A percentile compares a stretch with the other conserved stretches of the same genome.
Conservation (phyloP, 2,329 filamentous ascomycete genomes). For the Phyllosticta capitalensis region DNA sequence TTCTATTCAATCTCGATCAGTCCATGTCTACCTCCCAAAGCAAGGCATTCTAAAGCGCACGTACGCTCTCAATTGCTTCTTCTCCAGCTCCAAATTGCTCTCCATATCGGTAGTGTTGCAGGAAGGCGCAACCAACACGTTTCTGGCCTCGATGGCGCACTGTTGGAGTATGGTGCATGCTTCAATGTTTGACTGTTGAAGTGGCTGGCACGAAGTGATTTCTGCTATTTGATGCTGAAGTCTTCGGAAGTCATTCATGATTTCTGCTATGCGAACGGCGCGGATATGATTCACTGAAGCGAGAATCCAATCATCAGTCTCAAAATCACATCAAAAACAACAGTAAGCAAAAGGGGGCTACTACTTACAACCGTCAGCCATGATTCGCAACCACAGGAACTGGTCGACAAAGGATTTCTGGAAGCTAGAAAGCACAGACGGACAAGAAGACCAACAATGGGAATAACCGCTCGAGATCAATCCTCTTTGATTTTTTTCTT, state of each 20-base stretch:
- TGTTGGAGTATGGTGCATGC: conserved; percentile 50
- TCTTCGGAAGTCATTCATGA: conserved; percentile 56
- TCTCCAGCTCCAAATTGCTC: conserved; percentile 45
- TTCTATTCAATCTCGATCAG: conserved; percentile 29
- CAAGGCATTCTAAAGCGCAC: conserved; percentile 6
- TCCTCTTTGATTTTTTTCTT: not conserved
- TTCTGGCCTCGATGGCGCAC: conserved; percentile 45
- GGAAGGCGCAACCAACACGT: conserved; percentile 46
- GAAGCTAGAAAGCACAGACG: not conserved
- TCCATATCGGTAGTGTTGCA: conserved; percentile 32
- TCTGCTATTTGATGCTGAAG: conserved; percentile 50
- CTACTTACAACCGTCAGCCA: conserved; percentile 49
- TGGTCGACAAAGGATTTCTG: not conserved
- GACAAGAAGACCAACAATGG: not conserved
- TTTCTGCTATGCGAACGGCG: conserved; percentile 52
- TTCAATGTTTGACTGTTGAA: conserved; percentile 48
- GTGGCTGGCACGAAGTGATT: conserved; percentile 39
- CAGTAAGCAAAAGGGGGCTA: conserved; percentile 3
- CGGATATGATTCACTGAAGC: conserved; percentile 52
- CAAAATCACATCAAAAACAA: not conserved
- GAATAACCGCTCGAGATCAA: not conserved
- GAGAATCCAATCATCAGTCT: not conserved
- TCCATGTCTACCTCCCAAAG: not conserved
- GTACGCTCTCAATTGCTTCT: conserved; percentile 48
- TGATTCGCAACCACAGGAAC: conserved; percentile 20